Evolutionary conservation across 768 basidiomycete species (phyloP), one percentile per base, ranked within the genome.

Genomic region (Pisolithus orientalis): DNA sequence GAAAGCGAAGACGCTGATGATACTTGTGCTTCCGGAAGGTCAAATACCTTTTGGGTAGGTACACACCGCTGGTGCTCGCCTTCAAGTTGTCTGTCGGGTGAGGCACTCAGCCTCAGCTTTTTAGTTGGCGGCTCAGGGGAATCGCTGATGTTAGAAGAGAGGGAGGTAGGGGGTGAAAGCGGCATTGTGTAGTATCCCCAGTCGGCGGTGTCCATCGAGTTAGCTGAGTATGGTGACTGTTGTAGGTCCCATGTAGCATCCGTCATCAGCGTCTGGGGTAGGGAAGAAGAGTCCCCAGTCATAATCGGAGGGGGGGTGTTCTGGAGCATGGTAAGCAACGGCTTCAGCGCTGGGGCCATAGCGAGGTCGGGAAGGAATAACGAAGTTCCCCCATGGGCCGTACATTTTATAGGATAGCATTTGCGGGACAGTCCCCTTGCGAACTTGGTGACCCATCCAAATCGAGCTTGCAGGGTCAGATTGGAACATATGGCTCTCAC

Each of bases 21-120:
- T 32, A 70, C 65, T 27, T 62, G 63, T 1, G 56, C 53, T 5
- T 71, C 68, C 28, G 75, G 68, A 55, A 83, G 75, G 66, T 87
- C 85, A 66, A 88, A 89, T 59, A 88, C 74, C 70, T 88, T 82
- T 65, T 80, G 79, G 14, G 86, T 88, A 32, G 86, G 78, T 13
- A 88, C 65, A 62, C 84, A 88, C 39, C 80, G 69, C 51, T 71
- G 68, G 53, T 74, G 76, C 49, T 79, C 75, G 51, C 71, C 63
- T 24, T 79, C 77, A 16, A 72, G 67, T 27, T 50, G 57, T 10
- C 66, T 56, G 55, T 79, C 79, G 5, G 78, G 74, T 55, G 71
- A 72, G 61, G 72, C 68, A 56, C 74, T 75, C 54, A 76, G 73
- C 65, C 75, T 79, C 72, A 84, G 79, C 61, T 79, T 71, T 46